These are phyloP conservation scores for Coniochaeta sp. DNA, from an alignment of 2,329 filamentous ascomycete genomes.

Conservation along the genomic window DNA sequence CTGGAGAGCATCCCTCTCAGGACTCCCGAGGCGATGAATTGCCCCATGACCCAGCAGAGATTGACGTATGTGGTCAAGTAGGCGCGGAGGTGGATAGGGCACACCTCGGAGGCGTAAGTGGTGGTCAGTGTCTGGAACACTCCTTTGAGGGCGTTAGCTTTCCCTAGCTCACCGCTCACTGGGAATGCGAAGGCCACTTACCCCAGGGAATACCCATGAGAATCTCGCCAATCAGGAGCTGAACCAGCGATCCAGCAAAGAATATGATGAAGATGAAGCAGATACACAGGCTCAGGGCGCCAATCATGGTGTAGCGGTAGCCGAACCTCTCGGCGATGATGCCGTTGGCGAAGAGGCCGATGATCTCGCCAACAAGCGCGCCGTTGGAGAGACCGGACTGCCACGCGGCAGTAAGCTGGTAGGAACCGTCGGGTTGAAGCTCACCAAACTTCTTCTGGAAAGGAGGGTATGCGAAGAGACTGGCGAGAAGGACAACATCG, in stretches of 20 bases:
- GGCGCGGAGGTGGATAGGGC: conserved; percentile 20
- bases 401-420: conserved; percentile 36
- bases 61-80: conserved; percentile 28
- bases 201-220: conserved; percentile 25
- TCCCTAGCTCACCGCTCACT: no score
- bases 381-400: no score
- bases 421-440: conserved; percentile 22
- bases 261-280: conserved; percentile 17
- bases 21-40: conserved; percentile 31
- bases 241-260: conserved; percentile 19
- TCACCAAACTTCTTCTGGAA: conserved; percentile 26
- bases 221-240: conserved; percentile 23
- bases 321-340: conserved; percentile 26
- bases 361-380: conserved; percentile 37
- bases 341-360: conserved; percentile 34
- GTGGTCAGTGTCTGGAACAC: conserved; percentile 16
- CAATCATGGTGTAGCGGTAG: conserved; percentile 26
- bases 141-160: no score
- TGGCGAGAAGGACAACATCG: conserved; percentile 31
- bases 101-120: conserved; percentile 26
- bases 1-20: conserved; percentile 26
- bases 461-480: conserved; percentile 32
- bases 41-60: no score
- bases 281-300: neutral
- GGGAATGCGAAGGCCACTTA: no score